Base-by-base conservation (phyloP, 2,329 filamentous ascomycete species). In the Ophiosphaerella korrae region DNA sequence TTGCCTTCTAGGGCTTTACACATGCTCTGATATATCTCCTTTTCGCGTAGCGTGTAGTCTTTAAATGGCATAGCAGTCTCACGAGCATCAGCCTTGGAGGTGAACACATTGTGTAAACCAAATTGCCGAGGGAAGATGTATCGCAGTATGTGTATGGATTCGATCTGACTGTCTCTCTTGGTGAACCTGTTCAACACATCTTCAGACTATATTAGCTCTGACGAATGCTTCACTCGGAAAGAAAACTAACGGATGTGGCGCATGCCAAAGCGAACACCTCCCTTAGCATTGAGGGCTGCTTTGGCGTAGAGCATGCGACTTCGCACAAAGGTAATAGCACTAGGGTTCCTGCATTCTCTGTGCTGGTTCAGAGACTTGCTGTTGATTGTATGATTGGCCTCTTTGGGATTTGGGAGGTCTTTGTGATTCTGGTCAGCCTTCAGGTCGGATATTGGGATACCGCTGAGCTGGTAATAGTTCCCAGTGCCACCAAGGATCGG, bases 71-170 rank as follows among this genome's bases (percentile, higher is more conserved):
- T 88, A 0, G 84, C 78, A 0, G 88, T 93, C 63, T 89, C 83
- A 42, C 75, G 81, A 18, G 68, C 70, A 68, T 94, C 82, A 13
- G 88, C 80, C 3, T 78, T 75, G 5, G 86, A 89, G 0, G 86
- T 91, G 68, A 97, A 97, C n/a, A 88, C 91, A 72, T 97, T 99
- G 67, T 96, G 91, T 3, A 99, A 77, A 12, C 85, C 84, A 66
- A 96, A 97, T 66, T 97, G 92, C 9, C 88, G 82, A 29, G 94
- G 94, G 62, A 99, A 99, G 1, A 99, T 86, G 72, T 97, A 93
- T 79, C 93, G 94, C 83, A 96, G 84, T 16, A 96, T 75, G 60
- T 88, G 89, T 9, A 85, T 67, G 0, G 86, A 89, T 55, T 88
- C 82, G 11, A 74, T 66, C 1, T 77, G 64, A 61, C 83, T 76